Percentiles rank a stretch among this genome's conserved stretches.
These are phyloP conservation scores for Pilasporangium apinafurcum DNA, from an alignment of 352 stramenopile species.

Conservation along the genomic window DNA sequence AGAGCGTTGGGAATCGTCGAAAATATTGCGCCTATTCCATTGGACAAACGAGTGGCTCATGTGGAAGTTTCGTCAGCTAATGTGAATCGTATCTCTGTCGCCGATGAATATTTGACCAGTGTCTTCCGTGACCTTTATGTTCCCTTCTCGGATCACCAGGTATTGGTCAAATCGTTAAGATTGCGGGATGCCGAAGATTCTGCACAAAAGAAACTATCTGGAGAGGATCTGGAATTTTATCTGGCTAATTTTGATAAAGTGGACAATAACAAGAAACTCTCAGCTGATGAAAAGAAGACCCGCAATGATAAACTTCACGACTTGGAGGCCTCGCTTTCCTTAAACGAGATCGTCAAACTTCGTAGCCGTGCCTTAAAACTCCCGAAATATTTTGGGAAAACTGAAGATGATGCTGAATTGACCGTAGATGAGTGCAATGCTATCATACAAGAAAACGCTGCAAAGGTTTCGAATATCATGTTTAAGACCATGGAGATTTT, in stretches of 20 bases:
- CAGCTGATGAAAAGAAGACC: constrained; percentile 31
- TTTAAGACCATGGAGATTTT: constrained; percentile 48
- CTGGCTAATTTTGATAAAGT: constrained; percentile 37
- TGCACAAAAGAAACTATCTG: constrained; percentile 21
- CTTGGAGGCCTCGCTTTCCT: constrained; percentile 33
- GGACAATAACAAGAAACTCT: constrained; percentile 33
- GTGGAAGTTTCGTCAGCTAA: constrained; percentile 32
- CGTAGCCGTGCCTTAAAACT: constrained; percentile 29
- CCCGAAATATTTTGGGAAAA: constrained; percentile 29
- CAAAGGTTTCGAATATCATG: constrained; percentile 39
- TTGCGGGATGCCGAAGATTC: constrained; percentile 34
- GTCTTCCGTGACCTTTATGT: constrained; percentile 51
- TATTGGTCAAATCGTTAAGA: constrained; percentile 42
- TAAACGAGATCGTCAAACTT: constrained; percentile 43
- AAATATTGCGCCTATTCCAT: constrained; percentile 37
- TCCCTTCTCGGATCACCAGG: constrained; percentile 46
- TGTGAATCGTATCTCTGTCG: constrained; percentile 32
- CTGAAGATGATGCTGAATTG: constrained; percentile 31
- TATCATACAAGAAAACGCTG: constrained; percentile 31
- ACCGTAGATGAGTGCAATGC: constrained; percentile 28
- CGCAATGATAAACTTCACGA: constrained; percentile 23
- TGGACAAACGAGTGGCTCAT: constrained; percentile 27
- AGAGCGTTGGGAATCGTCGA: constrained; percentile 52
- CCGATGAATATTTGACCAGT: constrained; percentile 31
- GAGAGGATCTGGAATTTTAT: constrained; percentile 51